Base-by-base conservation (phyloP, 306 rosid genomes). In the Vigna mungo region DNA sequence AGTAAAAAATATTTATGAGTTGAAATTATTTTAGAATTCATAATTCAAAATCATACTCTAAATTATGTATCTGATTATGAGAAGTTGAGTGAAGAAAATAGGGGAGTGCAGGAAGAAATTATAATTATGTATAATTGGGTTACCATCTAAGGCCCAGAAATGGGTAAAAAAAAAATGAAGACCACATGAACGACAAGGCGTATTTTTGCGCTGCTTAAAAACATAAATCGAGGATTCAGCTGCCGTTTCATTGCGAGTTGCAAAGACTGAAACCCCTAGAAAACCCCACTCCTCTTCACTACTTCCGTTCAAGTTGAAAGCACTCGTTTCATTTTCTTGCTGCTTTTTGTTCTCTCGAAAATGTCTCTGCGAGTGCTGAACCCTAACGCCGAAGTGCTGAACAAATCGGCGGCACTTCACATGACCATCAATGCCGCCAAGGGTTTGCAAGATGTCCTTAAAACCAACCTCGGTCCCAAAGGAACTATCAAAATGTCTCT, bases 341-440 rank as follows among this genome's bases (percentile, higher is more conserved):
- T 10, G 23, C 49, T 59, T 52, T 71, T 15, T 2, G 6, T 17
- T 10, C 27, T 70, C 8, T 59, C 1, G 7, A 86, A 63, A 67
- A 94, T 95, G 99, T 89, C 99, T 43, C 68, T 92, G 51, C 84
- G 92, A 84, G 87, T 81, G 4, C 78, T 95, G 76, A 95, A 95
- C 84, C 97, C 97, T 56, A 95, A 92, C 71, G 99, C 99, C 0
- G 97, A 95, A 85, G 97, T 95, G n/a, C 90, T 95, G 25, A 92
- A 91, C 93, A 95, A 95, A 88, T 91, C 97, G 69, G 97, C 94
- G 64, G 99, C 99, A 17, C 88, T 95, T 27, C 97, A 95, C 75
- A 92, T 91, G 97, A 95, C 92, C 86, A 92, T 89, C 91, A 92
- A 95, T 77, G 99, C 97, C 71, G 99, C 99, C 63, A 95, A 95